A percentile compares a stretch with the other conserved stretches of the same genome.
Evolutionary conservation across 768 basidiomycete genomes (phyloP).

Genomic region (Cystobasidium ongulense): DNA sequence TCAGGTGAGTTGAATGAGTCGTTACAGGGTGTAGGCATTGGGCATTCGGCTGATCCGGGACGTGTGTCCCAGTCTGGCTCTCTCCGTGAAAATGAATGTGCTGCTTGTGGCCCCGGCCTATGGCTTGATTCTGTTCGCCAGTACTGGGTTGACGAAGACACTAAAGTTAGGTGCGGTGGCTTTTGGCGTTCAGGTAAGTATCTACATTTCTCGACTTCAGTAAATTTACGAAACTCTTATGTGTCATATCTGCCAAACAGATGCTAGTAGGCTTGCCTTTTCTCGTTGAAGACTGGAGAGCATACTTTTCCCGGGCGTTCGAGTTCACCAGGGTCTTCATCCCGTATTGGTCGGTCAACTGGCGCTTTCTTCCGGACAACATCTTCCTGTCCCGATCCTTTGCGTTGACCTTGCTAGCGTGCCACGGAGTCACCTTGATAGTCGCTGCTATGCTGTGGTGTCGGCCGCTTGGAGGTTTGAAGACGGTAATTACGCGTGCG

Average conservation of each 20-base stretch:
- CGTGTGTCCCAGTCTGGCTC: slow-evolving; percentile 54
- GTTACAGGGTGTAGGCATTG: no score
- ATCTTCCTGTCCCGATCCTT: slow-evolving; percentile 61
- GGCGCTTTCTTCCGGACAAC: slow-evolving; percentile 76
- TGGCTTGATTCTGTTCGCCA: slow-evolving; percentile 56
- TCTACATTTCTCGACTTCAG: not conserved
- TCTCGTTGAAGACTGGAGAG: slow-evolving; percentile 54
- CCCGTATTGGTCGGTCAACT: slow-evolving; percentile 97
- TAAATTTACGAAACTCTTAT: not conserved
- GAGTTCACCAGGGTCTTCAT: slow-evolving; percentile 80
- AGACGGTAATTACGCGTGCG: slow-evolving; percentile 54
- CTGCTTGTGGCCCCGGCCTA: slow-evolving; percentile 83
- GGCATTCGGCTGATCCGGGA: slow-evolving; percentile 25
- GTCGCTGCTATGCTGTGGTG: slow-evolving; percentile 75
- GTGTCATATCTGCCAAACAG: slow-evolving; percentile 51
- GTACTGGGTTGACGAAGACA: slow-evolving; percentile 41
- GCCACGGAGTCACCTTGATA: slow-evolving; percentile 57
- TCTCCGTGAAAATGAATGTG: slow-evolving; percentile 92
- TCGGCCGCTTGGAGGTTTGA: slow-evolving; percentile 60
- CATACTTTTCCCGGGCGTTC: slow-evolving; percentile 71
- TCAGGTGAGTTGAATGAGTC: slow-evolving; percentile 54
- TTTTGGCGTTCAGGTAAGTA: slow-evolving; percentile 40
- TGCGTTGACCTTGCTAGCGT: slow-evolving; percentile 58
- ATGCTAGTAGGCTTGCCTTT: slow-evolving; percentile 62
- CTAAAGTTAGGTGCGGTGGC: slow-evolving; percentile 39